A percentile compares a stretch with the other conserved stretches of the same genome.
Conservation (phyloP, 306 rosid genomes). For the Rosa persica region DNA sequence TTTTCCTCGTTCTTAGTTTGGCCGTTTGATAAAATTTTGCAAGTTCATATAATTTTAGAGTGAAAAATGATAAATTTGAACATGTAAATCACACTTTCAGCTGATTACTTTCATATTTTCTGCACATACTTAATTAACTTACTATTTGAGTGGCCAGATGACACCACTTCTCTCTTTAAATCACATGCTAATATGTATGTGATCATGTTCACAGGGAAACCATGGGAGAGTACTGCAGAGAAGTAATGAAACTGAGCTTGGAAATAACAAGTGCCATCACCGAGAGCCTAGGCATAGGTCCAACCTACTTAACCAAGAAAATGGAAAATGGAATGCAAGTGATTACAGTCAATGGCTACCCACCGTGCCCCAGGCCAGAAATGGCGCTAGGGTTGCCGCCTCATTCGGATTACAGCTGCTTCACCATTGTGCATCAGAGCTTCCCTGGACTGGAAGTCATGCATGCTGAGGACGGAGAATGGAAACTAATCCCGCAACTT, state of each 20-base stretch:
- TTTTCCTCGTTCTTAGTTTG: too few relatives aligned
- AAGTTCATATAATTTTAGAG: too few relatives aligned
- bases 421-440: conserved; percentile 45
- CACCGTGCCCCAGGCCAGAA: conserved; percentile 47
- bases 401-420: conserved; percentile 55
- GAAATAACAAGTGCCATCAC: conserved; percentile 39
- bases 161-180: not conserved
- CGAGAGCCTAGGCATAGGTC: conserved; percentile 47
- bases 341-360: conserved; percentile 50
- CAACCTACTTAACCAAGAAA: conserved; percentile 29
- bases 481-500: conserved; percentile 26
- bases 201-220: conserved; percentile 31
- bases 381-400: conserved; percentile 53
- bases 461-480: conserved; percentile 22
- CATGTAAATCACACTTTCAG: too few relatives aligned
- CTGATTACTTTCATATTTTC: too few relatives aligned
- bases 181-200: not conserved
- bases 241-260: conserved; percentile 41
- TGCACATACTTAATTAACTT: too few relatives aligned
- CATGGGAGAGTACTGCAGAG: conserved; percentile 48
- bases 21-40: too few relatives aligned
- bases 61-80: too few relatives aligned
- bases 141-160: not conserved
- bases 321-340: conserved; percentile 53
- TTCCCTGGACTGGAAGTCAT: conserved; percentile 35